Conservation (phyloP, 148 eudicot genomes). For the Spergularia bocconei region DNA sequence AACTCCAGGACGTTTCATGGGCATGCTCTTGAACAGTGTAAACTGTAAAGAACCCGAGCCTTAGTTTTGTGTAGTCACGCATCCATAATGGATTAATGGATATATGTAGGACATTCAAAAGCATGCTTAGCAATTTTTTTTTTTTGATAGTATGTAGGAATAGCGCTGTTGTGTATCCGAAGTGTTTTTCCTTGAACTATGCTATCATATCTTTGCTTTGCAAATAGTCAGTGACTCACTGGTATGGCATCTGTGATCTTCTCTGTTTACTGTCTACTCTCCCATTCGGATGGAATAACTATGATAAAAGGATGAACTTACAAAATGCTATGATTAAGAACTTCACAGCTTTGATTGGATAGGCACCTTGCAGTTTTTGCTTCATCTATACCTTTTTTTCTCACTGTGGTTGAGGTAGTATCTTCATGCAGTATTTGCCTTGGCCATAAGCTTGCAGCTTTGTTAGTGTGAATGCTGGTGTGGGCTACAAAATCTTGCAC, state of each 20-base stretch:
- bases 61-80: background rate
- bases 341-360: background rate
- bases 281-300: too few relatives aligned
- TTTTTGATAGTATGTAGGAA: background rate
- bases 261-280: too few relatives aligned
- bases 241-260: too few relatives aligned
- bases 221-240: background rate
- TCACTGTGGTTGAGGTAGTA: background rate
- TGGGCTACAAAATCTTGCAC: background rate
- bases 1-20: background rate
- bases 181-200: background rate
- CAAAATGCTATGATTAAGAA: too few relatives aligned
- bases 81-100: constrained; percentile 1
- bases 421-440: background rate
- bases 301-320: too few relatives aligned
- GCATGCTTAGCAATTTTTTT: too few relatives aligned
- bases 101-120: too few relatives aligned
- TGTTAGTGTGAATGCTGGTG: constrained; percentile 4
- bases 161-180: background rate
- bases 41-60: background rate
- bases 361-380: constrained; percentile 6
- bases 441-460: background rate
- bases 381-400: background rate
- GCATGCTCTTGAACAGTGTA: constrained; percentile 1
- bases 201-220: background rate